Conservation (phyloP, 2,329 filamentous ascomycete species). For the Fusarium sp. region DNA sequence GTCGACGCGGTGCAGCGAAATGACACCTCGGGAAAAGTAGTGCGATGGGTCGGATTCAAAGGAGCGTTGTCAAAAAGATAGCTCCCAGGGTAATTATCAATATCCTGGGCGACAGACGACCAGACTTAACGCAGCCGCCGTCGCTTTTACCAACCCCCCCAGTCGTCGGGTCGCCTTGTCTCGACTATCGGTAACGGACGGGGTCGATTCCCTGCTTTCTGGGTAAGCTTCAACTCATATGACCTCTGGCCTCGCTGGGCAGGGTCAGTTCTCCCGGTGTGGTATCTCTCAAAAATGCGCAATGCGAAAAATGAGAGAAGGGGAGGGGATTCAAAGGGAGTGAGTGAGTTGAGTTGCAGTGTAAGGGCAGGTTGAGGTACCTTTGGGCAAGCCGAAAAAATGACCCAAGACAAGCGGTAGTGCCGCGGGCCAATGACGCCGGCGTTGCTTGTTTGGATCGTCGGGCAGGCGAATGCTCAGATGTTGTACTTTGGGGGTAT, state of each 20-base stretch:
- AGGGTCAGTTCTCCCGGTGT: constrained; percentile 15
- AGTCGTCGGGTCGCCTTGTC: constrained; percentile 31
- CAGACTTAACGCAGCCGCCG: constrained; percentile 18
- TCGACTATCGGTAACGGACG: constrained; percentile 5
- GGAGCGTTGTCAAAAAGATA: constrained; percentile 28
- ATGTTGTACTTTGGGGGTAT: constrained; percentile 38
- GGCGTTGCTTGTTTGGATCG: constrained; percentile 43
- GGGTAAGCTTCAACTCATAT: constrained; percentile 29
- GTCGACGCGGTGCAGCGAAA: constrained; percentile 1
- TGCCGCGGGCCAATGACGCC: constrained; percentile 43
- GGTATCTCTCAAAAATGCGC: constrained; percentile 8
- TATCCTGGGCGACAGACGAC: constrained; percentile 24
- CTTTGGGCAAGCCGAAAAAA: constrained; percentile 19
- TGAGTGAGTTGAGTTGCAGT: constrained; percentile 25
- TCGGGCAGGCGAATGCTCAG: constrained; percentile 41
- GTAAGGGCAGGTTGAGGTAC: constrained; percentile 17
- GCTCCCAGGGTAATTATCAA: constrained; percentile 32
- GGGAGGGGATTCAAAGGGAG: constrained; percentile 18
- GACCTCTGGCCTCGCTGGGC: constrained; percentile 12
- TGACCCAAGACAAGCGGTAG: constrained; percentile 35
- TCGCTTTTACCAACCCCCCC: constrained; percentile 38
- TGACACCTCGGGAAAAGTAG: constrained; percentile 12
- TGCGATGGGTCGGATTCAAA: constrained; percentile 23
- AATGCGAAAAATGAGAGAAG: constrained; percentile 6
- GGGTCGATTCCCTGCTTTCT: constrained; percentile 22